Percentiles rank a stretch among this genome's conserved stretches.
Evolutionary conservation across 257 asterid species (phyloP).

Genomic region (Jasminum sambac): DNA sequence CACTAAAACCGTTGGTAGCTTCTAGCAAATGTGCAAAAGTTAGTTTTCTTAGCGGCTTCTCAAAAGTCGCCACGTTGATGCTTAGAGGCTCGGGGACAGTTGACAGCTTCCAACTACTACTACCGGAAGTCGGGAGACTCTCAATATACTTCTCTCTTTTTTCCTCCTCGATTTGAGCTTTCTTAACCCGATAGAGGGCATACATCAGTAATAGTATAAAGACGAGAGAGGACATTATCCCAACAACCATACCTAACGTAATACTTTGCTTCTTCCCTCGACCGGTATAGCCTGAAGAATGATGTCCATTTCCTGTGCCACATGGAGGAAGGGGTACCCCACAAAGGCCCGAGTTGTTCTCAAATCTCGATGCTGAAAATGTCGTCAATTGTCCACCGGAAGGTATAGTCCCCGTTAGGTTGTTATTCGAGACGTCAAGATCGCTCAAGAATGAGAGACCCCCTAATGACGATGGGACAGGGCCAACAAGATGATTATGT

Average conservation of each 20-base stretch:
- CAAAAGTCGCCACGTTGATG: constrained; percentile 89
- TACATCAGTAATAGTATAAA: constrained; percentile 53
- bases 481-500: constrained; percentile 66
- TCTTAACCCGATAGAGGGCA: constrained; percentile 57
- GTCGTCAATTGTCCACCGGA: constrained; percentile 87
- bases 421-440: constrained; percentile 87
- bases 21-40: constrained; percentile 85
- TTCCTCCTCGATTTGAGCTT: constrained; percentile 47
- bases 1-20: constrained; percentile 89
- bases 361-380: constrained; percentile 74
- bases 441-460: constrained; percentile 81
- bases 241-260: constrained; percentile 75
- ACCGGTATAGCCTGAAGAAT: constrained; percentile 19
- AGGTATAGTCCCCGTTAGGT: constrained; percentile 71
- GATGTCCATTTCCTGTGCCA: constrained; percentile 34
- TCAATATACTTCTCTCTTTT: constrained; percentile 77
- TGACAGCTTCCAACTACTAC: constrained; percentile 88
- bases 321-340: constrained; percentile 83
- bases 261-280: constrained; percentile 44
- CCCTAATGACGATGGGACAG: constrained; percentile 72
- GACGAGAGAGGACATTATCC: constrained; percentile 58
- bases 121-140: constrained; percentile 88
- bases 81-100: constrained; percentile 86
- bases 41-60: constrained; percentile 82
- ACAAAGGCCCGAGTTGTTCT: constrained; percentile 81